These are phyloP conservation scores for Aspergillus campestris DNA, from an alignment of 495 filamentous ascomycete species.

Conservation along the genomic window DNA sequence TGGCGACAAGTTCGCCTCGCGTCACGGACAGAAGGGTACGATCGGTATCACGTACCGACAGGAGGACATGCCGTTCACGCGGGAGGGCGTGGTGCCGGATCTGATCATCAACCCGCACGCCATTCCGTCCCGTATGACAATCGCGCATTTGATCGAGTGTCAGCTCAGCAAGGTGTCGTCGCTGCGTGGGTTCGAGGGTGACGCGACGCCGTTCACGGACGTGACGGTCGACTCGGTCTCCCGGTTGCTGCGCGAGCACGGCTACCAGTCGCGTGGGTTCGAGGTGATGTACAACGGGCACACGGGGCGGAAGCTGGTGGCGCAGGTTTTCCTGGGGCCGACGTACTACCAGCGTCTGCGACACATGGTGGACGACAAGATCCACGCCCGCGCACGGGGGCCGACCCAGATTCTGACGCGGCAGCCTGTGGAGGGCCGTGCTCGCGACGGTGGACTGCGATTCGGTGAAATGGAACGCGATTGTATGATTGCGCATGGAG, in stretches of 20 bases:
- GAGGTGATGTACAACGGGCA: constrained; percentile 99
- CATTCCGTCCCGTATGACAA: constrained; percentile 99
- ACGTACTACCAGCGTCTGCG: constrained; percentile 98
- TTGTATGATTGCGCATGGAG: constrained; percentile 99
- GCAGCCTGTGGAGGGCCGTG: constrained; percentile 97
- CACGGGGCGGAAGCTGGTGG: constrained; percentile 83
- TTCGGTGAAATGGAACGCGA: constrained; percentile 99
- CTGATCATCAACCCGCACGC: constrained; percentile 99
- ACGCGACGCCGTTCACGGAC: constrained; percentile 96
- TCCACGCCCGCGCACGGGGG: constrained; percentile 90
- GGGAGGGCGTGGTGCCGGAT: constrained; percentile 85
- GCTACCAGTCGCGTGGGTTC: constrained; percentile 94
- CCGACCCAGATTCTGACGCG: constrained; percentile 95
- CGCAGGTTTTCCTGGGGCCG: constrained; percentile 93
- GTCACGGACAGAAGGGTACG: constrained; percentile 98
- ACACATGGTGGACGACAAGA: constrained; percentile 99
- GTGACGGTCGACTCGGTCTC: constrained; percentile 96
- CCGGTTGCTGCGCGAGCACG: constrained; percentile 75
- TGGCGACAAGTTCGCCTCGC: constrained; percentile 97
- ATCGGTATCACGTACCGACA: constrained; percentile 96
- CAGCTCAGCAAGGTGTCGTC: constrained; percentile 90
- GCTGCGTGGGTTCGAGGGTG: constrained; percentile 84
- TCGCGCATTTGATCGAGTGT: constrained; percentile 99
- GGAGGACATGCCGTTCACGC: constrained; percentile 97
- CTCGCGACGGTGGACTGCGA: constrained; percentile 92